Percentiles rank a stretch among this genome's conserved stretches.
These are phyloP conservation scores for Hymenoscyphus linearis DNA, from an alignment of 2,329 filamentous ascomycete genomes.

Conservation along the genomic window DNA sequence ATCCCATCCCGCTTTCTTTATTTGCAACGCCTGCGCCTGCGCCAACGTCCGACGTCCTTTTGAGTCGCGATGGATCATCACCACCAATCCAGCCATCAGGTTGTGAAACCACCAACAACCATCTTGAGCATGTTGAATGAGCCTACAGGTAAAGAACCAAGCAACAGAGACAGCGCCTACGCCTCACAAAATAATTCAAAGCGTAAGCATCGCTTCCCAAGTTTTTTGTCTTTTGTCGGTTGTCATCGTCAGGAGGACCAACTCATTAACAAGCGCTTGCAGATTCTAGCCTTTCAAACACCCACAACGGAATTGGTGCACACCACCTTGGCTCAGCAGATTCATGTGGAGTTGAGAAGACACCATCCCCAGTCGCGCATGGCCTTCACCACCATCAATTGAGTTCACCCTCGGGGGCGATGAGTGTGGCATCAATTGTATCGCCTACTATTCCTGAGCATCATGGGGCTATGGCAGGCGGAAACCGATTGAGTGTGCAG, in stretches of 20 bases:
- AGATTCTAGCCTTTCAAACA: constrained; percentile 38
- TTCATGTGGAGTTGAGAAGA: constrained; percentile 50
- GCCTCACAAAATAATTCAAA: constrained; percentile 18
- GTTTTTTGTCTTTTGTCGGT: neutral
- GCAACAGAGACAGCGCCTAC: constrained; percentile 14
- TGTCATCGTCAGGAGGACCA: neutral
- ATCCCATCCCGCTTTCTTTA: neutral
- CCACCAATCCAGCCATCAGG: constrained; percentile 5
- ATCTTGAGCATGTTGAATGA: constrained; percentile 16
- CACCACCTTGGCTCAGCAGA: constrained; percentile 36
- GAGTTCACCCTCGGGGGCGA: constrained; percentile 53
- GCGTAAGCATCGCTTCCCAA: constrained; percentile 11
- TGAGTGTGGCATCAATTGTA: constrained; percentile 63
- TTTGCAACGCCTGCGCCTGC: neutral
- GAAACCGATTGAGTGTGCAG: constrained; percentile 14
- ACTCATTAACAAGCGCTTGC: constrained; percentile 8
- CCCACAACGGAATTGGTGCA: constrained; percentile 3
- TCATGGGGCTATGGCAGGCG: neutral
- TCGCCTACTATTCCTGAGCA: constrained; percentile 47
- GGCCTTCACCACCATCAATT: constrained; percentile 42
- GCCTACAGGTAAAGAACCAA: constrained; percentile 9
- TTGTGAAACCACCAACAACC: constrained; percentile 11
- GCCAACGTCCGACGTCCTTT: too few relatives aligned
- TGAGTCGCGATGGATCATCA: constrained; percentile 9
- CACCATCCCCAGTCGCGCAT: constrained; percentile 51